Base-by-base conservation (phyloP, 306 rosid species). In the Quillaja saponaria region DNA sequence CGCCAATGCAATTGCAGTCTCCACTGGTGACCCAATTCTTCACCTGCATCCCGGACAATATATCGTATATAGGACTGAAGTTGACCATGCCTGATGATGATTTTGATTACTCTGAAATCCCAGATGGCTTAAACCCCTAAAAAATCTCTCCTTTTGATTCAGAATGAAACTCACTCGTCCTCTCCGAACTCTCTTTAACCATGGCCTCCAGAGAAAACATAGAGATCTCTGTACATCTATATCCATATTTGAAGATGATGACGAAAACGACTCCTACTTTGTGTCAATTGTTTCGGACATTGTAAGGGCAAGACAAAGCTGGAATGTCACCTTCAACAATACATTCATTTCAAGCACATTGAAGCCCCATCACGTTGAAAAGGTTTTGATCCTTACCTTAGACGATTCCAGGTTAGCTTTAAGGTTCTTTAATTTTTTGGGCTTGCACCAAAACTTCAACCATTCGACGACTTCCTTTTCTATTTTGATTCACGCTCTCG, bases 391-490 rank as follows among this genome's bases (percentile, higher is more conserved):
- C 50, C 85, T 72, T 44, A 81, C 80, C 42, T 5, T 79, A 1
- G 81, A 75, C 31, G 79, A 91, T 68, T 45, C 92, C 77, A 86
- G 73, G 81, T 72, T 88, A 72, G 96, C 96, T 18, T 68, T 91
- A 75, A 80, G 96, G 52, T 88, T 91, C 84, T 91, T 91, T 81
- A 91, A 91, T 69, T 91, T 88, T 61, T 69, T 91, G 58, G 98
- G 98, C 34, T 71, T 91, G 55, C 92, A 86, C 80, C 62, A 68
- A 71, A 83, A 76, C 66, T 84, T 91, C 76, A 69, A 75, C 55
- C 98, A 91, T 53, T 82, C 98, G 1, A 72, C 78, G 10, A 52
- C 90, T 63, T 88, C 96, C 10, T 91, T 86, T 61, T 78, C 92
- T 28, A 84, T 91, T 49, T 64, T 91, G 76, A 72, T 91, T 52